These are phyloP conservation scores for Aspergillus affinis DNA, from an alignment of 495 filamentous ascomycete genomes.

Conservation along the genomic window DNA sequence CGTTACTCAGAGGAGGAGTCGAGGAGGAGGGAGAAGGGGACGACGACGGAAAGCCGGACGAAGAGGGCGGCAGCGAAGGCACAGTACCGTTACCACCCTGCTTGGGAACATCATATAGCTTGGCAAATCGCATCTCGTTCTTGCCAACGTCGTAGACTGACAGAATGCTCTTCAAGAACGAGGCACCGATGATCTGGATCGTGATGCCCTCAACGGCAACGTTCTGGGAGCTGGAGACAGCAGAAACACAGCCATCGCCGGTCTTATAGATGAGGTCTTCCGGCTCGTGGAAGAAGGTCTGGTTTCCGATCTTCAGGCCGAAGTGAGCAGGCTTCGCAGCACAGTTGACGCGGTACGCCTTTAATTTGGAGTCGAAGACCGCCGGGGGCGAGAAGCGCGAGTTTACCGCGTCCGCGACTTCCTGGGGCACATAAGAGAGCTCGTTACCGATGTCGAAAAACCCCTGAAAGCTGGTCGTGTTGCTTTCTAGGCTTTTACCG, in stretches of 20 bases:
- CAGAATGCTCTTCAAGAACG: slow-evolving; percentile 78
- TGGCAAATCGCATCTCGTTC: slow-evolving; percentile 51
- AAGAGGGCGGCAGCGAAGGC: background rate
- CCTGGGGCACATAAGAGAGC: slow-evolving; percentile 56
- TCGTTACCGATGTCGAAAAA: slow-evolving; percentile 73
- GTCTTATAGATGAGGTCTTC: slow-evolving; percentile 54
- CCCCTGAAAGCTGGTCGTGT: slow-evolving; percentile 33
- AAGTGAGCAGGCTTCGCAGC: slow-evolving; percentile 52
- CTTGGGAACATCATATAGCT: background rate
- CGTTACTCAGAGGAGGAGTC: background rate
- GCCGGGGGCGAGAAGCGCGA: slow-evolving; percentile 57
- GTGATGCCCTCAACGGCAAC: slow-evolving; percentile 27
- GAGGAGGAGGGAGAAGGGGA: background rate
- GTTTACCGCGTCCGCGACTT: slow-evolving; percentile 59
- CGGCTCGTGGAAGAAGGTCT: slow-evolving; percentile 44
- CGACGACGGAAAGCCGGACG: background rate
- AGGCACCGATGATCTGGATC: slow-evolving; percentile 62
- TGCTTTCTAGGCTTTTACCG: slow-evolving; percentile 7
- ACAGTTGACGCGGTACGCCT: slow-evolving; percentile 63
- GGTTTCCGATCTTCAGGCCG: slow-evolving; percentile 48
- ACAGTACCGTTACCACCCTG: background rate
- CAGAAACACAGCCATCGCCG: slow-evolving; percentile 35
- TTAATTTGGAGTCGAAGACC: slow-evolving; percentile 38
- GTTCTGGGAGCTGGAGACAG: slow-evolving; percentile 34
- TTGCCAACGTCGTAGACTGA: slow-evolving; percentile 60